phyloP scores from a whole-genome alignment of 108 stramenopile species.

The Skeletonema menzelii region DNA sequence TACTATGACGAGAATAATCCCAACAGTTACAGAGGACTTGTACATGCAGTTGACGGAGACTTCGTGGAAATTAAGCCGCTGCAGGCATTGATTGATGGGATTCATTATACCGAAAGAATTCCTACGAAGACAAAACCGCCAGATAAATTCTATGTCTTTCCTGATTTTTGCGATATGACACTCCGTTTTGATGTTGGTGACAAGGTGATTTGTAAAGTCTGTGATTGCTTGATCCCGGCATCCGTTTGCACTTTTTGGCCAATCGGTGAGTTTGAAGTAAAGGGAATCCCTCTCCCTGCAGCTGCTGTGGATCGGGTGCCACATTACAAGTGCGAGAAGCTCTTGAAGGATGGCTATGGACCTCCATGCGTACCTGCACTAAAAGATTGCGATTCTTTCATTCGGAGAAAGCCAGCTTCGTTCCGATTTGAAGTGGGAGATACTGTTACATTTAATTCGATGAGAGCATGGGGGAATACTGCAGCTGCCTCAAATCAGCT shows the following conservation, averaged over 20 bases:
- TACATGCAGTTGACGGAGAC: neutral
- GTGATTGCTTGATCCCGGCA: neutral
- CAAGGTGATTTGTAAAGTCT: neutral
- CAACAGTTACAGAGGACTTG: constrained; percentile 6
- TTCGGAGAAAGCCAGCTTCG: neutral
- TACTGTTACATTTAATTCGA: neutral
- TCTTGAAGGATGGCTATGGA: neutral
- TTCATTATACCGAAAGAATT: neutral
- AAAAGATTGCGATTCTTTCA: neutral
- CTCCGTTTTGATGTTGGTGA: constrained; percentile 14
- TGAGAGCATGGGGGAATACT: neutral
- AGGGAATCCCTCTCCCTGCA: neutral
- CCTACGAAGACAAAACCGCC: neutral
- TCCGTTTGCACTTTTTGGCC: neutral
- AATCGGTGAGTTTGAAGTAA: neutral
- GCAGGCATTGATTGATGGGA: constrained; percentile 15
- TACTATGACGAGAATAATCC: neutral
- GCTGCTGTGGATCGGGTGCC: neutral
- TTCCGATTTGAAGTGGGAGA: neutral
- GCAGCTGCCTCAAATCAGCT: neutral
- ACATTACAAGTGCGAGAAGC: neutral
- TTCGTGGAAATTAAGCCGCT: constrained; percentile 3
- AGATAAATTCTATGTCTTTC: neutral
- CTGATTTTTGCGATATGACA: constrained; percentile 15
- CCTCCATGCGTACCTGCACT: neutral